A percentile compares a stretch with the other conserved stretches of the same genome.
Conservation (phyloP, 2,329 filamentous ascomycete genomes). For the Pyrenochaeta sp. region DNA sequence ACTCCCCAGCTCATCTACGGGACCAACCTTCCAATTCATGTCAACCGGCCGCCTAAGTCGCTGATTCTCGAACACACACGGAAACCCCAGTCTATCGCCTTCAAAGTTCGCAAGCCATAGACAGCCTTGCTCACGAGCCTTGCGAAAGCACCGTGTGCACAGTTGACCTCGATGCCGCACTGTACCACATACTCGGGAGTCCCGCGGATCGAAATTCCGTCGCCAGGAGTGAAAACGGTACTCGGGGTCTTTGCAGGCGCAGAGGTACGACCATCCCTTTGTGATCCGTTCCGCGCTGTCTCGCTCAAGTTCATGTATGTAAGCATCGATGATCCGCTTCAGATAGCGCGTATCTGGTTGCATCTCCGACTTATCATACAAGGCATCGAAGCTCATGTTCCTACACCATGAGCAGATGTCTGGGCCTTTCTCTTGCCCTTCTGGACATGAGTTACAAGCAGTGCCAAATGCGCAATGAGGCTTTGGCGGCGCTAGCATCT, state of each 20-base stretch:
- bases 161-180: slow-evolving; percentile 33
- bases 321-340: slow-evolving; percentile 23
- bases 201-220: slow-evolving; percentile 28
- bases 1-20: slow-evolving; percentile 23
- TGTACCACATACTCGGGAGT: slow-evolving; percentile 27
- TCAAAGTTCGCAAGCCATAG: slow-evolving; percentile 32
- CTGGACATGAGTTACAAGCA: slow-evolving; percentile 27
- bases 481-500: slow-evolving; percentile 30
- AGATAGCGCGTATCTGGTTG: slow-evolving; percentile 18
- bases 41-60: slow-evolving; percentile 21
- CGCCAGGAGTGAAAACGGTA: slow-evolving; percentile 29
- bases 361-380: slow-evolving; percentile 23
- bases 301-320: slow-evolving; percentile 28
- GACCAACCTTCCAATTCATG: slow-evolving; percentile 29
- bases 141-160: slow-evolving; percentile 29
- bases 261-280: slow-evolving; percentile 31
- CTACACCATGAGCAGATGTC: slow-evolving; percentile 35
- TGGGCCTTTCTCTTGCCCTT: slow-evolving; percentile 28
- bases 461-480: slow-evolving; percentile 31
- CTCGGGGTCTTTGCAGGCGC: slow-evolving; percentile 33
- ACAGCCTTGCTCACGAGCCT: slow-evolving; percentile 28
- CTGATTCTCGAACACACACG: slow-evolving; percentile 32
- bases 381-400: slow-evolving; percentile 34
- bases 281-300: slow-evolving; percentile 26
- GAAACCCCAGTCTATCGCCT: slow-evolving; percentile 31